Percentiles rank a stretch among this genome's conserved stretches.
These are phyloP conservation scores for Pyrenula aspistea DNA, from an alignment of 495 filamentous ascomycete species.

Conservation along the genomic window DNA sequence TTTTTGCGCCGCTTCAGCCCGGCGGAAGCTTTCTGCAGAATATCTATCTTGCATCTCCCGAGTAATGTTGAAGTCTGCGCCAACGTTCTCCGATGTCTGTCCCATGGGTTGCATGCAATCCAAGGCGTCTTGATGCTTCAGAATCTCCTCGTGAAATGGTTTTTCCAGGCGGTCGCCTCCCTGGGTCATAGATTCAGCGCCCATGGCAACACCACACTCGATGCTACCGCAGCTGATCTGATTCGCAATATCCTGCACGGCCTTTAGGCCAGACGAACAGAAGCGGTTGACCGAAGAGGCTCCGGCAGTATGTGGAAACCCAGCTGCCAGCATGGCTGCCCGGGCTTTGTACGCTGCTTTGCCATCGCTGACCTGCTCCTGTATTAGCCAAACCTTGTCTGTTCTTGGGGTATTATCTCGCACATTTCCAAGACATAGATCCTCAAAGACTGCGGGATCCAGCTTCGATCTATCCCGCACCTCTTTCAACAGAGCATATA, in stretches of 20 bases:
- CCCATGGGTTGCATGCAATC: conserved; percentile 96
- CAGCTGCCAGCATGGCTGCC: conserved; percentile 78
- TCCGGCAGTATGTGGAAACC: conserved; percentile 80
- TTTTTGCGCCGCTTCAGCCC: conserved; percentile 86
- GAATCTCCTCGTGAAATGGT: conserved; percentile 68
- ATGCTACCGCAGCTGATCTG: conserved; percentile 73
- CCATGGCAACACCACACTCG: conserved; percentile 75
- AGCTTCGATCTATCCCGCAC: conserved; percentile 61
- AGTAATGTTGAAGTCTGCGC: conserved; percentile 72
- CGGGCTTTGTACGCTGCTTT: conserved; percentile 86
- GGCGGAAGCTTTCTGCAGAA: conserved; percentile 73
- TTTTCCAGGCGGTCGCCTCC: conserved; percentile 52
- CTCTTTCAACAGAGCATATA: conserved; percentile 70
- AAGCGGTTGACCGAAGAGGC: conserved; percentile 83
- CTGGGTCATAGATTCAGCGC: conserved; percentile 77
- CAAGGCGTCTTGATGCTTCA: conserved; percentile 59
- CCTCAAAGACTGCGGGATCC: conserved; percentile 76
- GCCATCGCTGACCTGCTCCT: conserved; percentile 62
- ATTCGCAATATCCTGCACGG: conserved; percentile 86
- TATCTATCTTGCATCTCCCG: conserved; percentile 73
- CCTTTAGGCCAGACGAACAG: conserved; percentile 92
- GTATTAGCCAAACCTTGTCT: conserved; percentile 9
- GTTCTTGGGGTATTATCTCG: conserved; percentile 9
- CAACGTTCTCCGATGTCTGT: conserved; percentile 96
- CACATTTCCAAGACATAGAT: conserved; percentile 89